These are phyloP conservation scores for Aureobasidium sp. DNA, from an alignment of 2,329 filamentous ascomycete species.

Conservation along the genomic window DNA sequence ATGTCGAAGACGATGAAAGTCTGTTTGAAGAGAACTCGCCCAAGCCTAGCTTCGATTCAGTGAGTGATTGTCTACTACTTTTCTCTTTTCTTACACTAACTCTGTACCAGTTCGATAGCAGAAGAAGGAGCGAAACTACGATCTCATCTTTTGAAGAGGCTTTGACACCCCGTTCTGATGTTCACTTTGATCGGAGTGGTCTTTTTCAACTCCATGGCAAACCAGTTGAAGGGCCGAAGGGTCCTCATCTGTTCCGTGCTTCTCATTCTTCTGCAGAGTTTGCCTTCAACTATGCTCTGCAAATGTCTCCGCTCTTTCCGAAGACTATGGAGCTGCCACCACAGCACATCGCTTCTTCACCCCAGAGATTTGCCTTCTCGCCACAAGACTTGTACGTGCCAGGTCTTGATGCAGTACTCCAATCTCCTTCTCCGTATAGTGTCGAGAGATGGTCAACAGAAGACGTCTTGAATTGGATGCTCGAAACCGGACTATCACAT, in stretches of 20 bases:
- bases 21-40: conserved; percentile 51
- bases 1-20: conserved; percentile 59
- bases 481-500: conserved; percentile 70
- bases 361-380: conserved; percentile 34
- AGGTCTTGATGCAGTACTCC: conserved; percentile 15
- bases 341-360: conserved; percentile 21
- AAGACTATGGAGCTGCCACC: conserved; percentile 43
- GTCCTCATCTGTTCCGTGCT: conserved; percentile 77
- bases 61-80: conserved; percentile 41
- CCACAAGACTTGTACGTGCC: conserved; percentile 23
- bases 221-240: conserved; percentile 70
- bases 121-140: conserved; percentile 74
- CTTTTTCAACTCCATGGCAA: conserved; percentile 59
- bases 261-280: conserved; percentile 55
- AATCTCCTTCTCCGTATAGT: conserved; percentile 25
- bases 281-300: conserved; percentile 47
- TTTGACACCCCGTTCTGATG: conserved; percentile 64
- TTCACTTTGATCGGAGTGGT: conserved; percentile 40
- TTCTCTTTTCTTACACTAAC: conserved; percentile 14
- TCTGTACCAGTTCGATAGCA: conserved; percentile 34
- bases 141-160: conserved; percentile 81
- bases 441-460: conserved; percentile 64
- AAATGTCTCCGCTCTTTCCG: conserved; percentile 67
- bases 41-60: conserved; percentile 63
- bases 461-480: conserved; percentile 82